Evolutionary conservation across 2,329 filamentous ascomycete species (phyloP).

Genomic region (Cercospora nicotianae): DNA sequence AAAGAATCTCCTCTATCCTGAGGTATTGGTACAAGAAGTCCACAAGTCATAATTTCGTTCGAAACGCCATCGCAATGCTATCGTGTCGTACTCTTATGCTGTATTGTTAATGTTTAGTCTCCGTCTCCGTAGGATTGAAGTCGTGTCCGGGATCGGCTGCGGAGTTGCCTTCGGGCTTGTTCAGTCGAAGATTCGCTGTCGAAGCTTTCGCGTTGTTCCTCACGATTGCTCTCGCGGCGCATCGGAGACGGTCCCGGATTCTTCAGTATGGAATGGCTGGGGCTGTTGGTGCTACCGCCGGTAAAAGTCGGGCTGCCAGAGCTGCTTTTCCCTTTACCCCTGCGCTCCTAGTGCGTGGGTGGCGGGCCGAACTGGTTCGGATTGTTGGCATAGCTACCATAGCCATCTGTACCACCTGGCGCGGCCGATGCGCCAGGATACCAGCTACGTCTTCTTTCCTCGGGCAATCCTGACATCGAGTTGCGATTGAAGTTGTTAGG

Average conservation of each 20-base stretch:
- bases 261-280: slow-evolving; percentile 17
- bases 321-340: neutral
- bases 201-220: slow-evolving; percentile 14
- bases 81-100: neutral
- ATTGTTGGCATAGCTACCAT: slow-evolving; percentile 27
- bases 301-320: neutral
- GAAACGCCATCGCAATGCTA: neutral
- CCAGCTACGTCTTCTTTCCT: slow-evolving; percentile 30
- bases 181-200: slow-evolving; percentile 21
- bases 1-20: neutral
- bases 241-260: slow-evolving; percentile 13
- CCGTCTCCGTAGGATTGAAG: slow-evolving; percentile 3
- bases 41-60: neutral
- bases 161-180: slow-evolving; percentile 8
- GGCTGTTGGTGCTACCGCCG: slow-evolving; percentile 2
- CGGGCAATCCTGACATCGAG: slow-evolving; percentile 8
- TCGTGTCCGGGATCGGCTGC: slow-evolving; percentile 16
- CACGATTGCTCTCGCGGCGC: slow-evolving; percentile 10
- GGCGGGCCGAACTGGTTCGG: slow-evolving; percentile 18
- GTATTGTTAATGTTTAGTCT: neutral
- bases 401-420: slow-evolving; percentile 29
- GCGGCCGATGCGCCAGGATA: slow-evolving; percentile 21
- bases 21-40: neutral
- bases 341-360: slow-evolving; percentile 25
- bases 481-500: slow-evolving; percentile 10